A percentile compares a stretch with the other conserved stretches of the same genome.
These are phyloP conservation scores for Chaetoceros muelleri DNA, from an alignment of 108 stramenopile species.

Conservation along the genomic window DNA sequence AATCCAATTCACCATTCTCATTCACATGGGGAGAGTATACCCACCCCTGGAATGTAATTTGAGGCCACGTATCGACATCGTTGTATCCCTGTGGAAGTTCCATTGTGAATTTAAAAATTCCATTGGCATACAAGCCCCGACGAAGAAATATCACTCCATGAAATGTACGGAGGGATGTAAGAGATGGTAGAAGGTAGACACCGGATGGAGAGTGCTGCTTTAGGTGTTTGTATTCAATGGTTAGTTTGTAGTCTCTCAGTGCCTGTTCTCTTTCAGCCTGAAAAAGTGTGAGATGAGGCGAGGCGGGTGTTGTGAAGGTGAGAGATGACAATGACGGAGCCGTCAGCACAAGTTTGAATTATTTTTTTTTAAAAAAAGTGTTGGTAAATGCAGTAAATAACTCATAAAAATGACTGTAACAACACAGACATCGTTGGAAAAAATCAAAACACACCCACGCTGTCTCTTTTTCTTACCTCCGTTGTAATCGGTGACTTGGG, in stretches of 20 bases:
- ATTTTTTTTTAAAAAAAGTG: too few relatives aligned
- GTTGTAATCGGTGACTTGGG: too few relatives aligned
- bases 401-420: too few relatives aligned
- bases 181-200: conserved; percentile 81
- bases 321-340: too few relatives aligned
- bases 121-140: conserved; percentile 80
- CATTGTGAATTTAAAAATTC: conserved; percentile 90
- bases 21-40: conserved; percentile 89
- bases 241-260: conserved; percentile 87
- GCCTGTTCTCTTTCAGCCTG: conserved; percentile 79
- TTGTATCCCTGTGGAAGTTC: conserved; percentile 81
- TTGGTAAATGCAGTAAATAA: too few relatives aligned
- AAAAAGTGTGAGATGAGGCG: not conserved
- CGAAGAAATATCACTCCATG: conserved; percentile 92
- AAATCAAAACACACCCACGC: too few relatives aligned
- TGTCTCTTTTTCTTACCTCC: too few relatives aligned
- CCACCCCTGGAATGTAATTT: conserved; percentile 62
- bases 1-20: conserved; percentile 74
- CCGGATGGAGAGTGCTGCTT: conserved; percentile 87
- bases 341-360: too few relatives aligned
- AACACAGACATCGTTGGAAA: too few relatives aligned
- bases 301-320: conserved; percentile 19
- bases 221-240: conserved; percentile 92
- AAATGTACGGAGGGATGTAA: conserved; percentile 67
- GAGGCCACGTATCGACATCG: conserved; percentile 71